These are phyloP conservation scores for Capsicum rhomboideum DNA, from an alignment of 257 asterid species.

Conservation along the genomic window DNA sequence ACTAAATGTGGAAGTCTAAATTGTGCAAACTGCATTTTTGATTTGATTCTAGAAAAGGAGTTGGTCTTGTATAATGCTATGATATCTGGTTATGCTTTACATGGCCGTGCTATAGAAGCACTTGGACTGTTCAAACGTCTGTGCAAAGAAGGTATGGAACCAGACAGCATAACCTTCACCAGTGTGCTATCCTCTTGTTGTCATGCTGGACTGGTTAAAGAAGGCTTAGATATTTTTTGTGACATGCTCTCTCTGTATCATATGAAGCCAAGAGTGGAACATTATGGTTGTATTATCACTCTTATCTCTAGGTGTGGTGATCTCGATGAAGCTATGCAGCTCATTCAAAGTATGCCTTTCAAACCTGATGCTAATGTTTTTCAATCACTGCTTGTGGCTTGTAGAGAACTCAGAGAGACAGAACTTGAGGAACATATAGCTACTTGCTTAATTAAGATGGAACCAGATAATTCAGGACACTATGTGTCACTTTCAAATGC, in stretches of 20 bases:
- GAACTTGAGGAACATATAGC: constrained; percentile 11
- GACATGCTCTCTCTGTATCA: constrained; percentile 13
- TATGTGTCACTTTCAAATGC: constrained; percentile 27
- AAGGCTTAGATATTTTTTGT: not conserved
- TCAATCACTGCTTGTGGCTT: constrained; percentile 24
- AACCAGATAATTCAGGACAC: constrained; percentile 20
- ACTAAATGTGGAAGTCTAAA: constrained; percentile 18
- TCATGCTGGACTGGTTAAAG: constrained; percentile 11
- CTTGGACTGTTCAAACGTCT: constrained; percentile 7
- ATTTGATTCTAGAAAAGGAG: constrained; percentile 3
- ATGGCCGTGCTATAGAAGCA: constrained; percentile 17
- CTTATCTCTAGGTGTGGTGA: constrained; percentile 20
- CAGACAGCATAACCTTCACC: constrained; percentile 22
- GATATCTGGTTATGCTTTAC: constrained; percentile 24
- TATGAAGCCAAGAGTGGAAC: constrained; percentile 17
- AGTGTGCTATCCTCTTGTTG: constrained; percentile 21
- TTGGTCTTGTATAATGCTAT: constrained; percentile 19
- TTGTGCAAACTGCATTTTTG: constrained; percentile 7
- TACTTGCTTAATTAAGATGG: constrained; percentile 10
- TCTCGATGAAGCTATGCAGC: constrained; percentile 3
- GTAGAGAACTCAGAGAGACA: constrained; percentile 19
- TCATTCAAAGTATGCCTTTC: constrained; percentile 15
- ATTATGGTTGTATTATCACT: constrained; percentile 16
- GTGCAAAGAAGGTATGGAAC: constrained; percentile 5
- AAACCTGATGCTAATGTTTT: constrained; percentile 15